Evolutionary conservation across 2,329 filamentous ascomycete genomes (phyloP), one percentile per base, ranked within the genome.

Genomic region (Ascochyta viciae-villosae): DNA sequence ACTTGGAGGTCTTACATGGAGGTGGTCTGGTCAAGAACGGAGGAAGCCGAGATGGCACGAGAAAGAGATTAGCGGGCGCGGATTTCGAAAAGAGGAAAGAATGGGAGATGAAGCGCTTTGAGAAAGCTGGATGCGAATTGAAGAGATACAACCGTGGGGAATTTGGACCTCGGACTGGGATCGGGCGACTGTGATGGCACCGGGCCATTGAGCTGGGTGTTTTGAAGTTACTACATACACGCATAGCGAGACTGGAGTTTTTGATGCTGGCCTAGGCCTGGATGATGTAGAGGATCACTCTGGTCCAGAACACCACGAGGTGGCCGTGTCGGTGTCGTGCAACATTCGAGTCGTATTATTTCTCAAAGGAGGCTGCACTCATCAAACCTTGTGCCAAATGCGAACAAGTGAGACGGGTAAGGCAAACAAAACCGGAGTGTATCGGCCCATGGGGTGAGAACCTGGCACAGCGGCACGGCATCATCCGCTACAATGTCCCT

Each of bases 31-130:
- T 63, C 24, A 53, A 64, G 19, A 50, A 65, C 12, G 62, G 58
- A 1, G 42, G 55, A 12, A 57, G 58, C 3, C 70, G 65, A 31
- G 26, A 53, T 0, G 59, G 63, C 7, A 60, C 67, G 1, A 59
- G 67, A 19, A 75, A 74, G 41, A 49, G 72, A 26, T 35, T 71
- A 39, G 70, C 65, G 1, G 54, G 54, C 0, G 58, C 65, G 0
- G 72, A 71, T 7, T 74, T 69, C 39, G 65, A 68, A n/a, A 52
- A 60, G 48, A 68, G 65, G 54, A 58, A 57, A n/a, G 46, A 37
- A 3, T 74, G 71, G 67, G 75, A 77, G 59, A 53, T 67, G 54
- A 76, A 72, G 55, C 63, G 64, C 49, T 74, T 76, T 34, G 71
- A 62, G 54, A 66, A 61, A 35, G 67, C 73, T 0, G 71, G 72